Base-by-base conservation (phyloP, 1,139 yeast species). In the Yamadazyma triangularis region DNA sequence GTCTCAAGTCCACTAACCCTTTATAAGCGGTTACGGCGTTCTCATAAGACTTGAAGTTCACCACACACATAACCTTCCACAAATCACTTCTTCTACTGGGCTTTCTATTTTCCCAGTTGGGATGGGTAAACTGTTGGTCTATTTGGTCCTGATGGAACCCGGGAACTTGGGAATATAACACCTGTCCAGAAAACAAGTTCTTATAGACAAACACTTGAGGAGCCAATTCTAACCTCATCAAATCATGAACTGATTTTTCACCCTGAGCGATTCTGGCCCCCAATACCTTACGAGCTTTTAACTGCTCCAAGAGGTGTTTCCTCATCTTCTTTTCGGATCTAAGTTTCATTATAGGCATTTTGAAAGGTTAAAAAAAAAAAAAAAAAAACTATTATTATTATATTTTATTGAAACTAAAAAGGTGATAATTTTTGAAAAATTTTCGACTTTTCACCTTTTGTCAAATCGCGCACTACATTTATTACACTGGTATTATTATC, bases 21-120 rank as follows among this genome's bases (percentile, higher is more conserved):
- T 81, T 74, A 59, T 80, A 87, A 7, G 93, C 82, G 30, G 81
- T 77, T 13, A 78, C 75, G 2, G 95, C 87, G 32, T 71, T 63
- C 34, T 78, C 80, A 53, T 82, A 79, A 32, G 63, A 60, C 26
- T 70, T 69, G 41, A 86, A 76, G 41, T 78, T 79, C 2, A 86
- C 89, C 30, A 88, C 93, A 31, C 94, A 86, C 87, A 89, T 77
- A 34, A 89, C 73, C 47, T 91, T 72, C 97, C 97, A 89, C 33
- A 87, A 69, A 57, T 89, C 97, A 45, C 79, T 73, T 59, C 97
- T 79, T 47, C 79, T 66, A 38, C 73, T 60, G 4, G 97, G 97
- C 47, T 73, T 75, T 50, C 85, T 70, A 64, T 89, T 88, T 53
- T 85, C 82, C 94, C 95, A 86, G 64, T 85, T 84, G 26, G 95